Evolutionary conservation across 2,329 filamentous ascomycete genomes (phyloP), one percentile per base, ranked within the genome.

Genomic region (Fusarium anthophilum): DNA sequence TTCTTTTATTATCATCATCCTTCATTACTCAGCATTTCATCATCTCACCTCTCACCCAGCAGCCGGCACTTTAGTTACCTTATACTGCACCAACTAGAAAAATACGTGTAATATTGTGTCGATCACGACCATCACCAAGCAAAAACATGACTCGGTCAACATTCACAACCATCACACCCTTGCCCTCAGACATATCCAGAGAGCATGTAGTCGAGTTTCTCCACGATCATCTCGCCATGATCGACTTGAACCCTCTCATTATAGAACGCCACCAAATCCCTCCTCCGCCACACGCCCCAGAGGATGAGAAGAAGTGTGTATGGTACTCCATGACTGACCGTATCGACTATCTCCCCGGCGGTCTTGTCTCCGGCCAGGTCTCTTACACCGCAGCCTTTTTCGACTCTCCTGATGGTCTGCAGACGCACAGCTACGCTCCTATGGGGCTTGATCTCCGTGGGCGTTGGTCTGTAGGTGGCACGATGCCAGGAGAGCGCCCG

Each of bases 311-410:
- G 69, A 85, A 89, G 71, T 93, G 91, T 75, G 85, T 85, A 24
- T 98, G 95, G 95, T 97, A 95, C 83, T 89, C 90, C 55, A 84
- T 95, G 76, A 94, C 92, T 57, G 94, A 97, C 84, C 90, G 89
- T 78, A 91, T 97, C 76, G 87, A 89, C 59, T 95, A 94, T 79
- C 84, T 96, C 2, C 93, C 93, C 0, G 92, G 92, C 26, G 89
- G 88, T 17, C 77, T 91, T 8, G 86, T 89, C 48, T 88, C 88
- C 22, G 90, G 92, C 67, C 91, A 93, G 77, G 88, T 97, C 66
- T 90, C 87, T 37, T 97, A 97, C 85, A 93, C 92, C 47, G 93
- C 90, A 62, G 94, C 93, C 77, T 97, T 97, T 80, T 89, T 94
- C 82, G 90, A 97, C 78, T 85, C 94, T 26, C 85, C 90, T 8